These are phyloP conservation scores for Musa troglodytarum DNA, from an alignment of 176 grass and related monocot genomes.

Conservation along the genomic window DNA sequence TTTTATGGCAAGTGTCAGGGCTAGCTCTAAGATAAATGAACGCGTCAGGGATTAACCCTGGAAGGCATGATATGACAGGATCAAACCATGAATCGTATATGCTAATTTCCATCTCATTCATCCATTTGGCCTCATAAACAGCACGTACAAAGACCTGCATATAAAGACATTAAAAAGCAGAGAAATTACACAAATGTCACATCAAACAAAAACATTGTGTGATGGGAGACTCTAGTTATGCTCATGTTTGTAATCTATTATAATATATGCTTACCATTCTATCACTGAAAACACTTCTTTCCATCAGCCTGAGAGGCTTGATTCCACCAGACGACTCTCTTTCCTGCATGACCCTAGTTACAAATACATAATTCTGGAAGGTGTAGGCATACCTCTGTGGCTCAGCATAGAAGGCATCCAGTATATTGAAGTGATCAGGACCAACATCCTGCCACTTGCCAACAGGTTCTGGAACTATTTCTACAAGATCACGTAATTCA, in stretches of 20 bases:
- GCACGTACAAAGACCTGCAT: conserved; percentile 85
- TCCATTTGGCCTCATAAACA: conserved; percentile 97
- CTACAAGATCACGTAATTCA: conserved; percentile 87
- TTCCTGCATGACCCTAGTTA: conserved; percentile 97
- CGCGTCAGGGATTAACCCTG: conserved; percentile 83
- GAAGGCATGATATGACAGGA: conserved; percentile 78
- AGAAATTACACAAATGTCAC: background rate
- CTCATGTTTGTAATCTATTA: background rate
- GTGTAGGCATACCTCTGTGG: conserved; percentile 94
- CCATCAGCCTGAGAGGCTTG: conserved; percentile 97
- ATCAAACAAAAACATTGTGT: background rate
- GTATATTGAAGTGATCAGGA: conserved; percentile 95
- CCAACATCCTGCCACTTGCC: conserved; percentile 92
- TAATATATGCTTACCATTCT: conserved; percentile 51
- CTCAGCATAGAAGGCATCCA: conserved; percentile 81
- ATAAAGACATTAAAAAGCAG: background rate
- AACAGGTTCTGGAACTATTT: conserved; percentile 91
- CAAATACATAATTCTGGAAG: conserved; percentile 99
- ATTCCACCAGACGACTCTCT: conserved; percentile 78
- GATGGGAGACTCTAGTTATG: background rate
- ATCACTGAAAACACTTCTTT: conserved; percentile 96
- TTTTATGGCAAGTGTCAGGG: conserved; percentile 84
- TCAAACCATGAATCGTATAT: conserved; percentile 99
- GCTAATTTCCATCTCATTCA: conserved; percentile 99
- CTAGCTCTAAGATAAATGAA: conserved; percentile 96